phyloP scores from a whole-genome alignment of 176 grass and related monocot species.

The Zea luxurians region DNA sequence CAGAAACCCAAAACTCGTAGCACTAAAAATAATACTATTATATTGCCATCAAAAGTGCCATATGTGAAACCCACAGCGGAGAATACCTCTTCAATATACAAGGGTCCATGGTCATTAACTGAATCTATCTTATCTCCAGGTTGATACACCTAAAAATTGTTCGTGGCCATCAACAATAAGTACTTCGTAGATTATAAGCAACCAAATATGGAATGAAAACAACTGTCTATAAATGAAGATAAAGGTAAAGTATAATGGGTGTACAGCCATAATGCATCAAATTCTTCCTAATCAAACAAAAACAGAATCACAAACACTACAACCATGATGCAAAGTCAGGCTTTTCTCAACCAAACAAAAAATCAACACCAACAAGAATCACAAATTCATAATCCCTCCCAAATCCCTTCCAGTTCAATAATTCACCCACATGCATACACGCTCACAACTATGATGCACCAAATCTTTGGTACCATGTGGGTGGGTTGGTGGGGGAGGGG shows the following conservation, averaged over 20 bases:
- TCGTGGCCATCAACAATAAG: slow-evolving; percentile 9
- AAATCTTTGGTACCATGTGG: background rate
- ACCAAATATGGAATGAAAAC: background rate
- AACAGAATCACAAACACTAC: background rate
- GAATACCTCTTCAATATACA: slow-evolving; percentile 62
- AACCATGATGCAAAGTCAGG: background rate
- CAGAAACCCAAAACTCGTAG: background rate
- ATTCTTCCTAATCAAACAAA: background rate
- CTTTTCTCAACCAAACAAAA: background rate
- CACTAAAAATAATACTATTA: background rate
- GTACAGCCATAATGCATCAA: background rate
- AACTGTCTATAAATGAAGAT: background rate
- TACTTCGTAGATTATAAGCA: background rate
- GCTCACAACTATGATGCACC: background rate
- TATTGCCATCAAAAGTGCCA: background rate
- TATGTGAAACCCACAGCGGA: background rate
- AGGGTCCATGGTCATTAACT: slow-evolving; percentile 50
- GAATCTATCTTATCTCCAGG: slow-evolving; percentile 53
- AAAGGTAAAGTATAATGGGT: background rate
- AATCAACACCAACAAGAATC: too few species aligned
- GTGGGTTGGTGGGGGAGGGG: background rate
- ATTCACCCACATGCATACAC: background rate
- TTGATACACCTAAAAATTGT: slow-evolving; percentile 52
- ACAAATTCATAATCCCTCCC: background rate
- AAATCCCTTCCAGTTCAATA: background rate